Evolutionary conservation across 768 basidiomycete genomes (phyloP), one percentile per base, ranked within the genome.

Genomic region (Trametes cinnabarina): DNA sequence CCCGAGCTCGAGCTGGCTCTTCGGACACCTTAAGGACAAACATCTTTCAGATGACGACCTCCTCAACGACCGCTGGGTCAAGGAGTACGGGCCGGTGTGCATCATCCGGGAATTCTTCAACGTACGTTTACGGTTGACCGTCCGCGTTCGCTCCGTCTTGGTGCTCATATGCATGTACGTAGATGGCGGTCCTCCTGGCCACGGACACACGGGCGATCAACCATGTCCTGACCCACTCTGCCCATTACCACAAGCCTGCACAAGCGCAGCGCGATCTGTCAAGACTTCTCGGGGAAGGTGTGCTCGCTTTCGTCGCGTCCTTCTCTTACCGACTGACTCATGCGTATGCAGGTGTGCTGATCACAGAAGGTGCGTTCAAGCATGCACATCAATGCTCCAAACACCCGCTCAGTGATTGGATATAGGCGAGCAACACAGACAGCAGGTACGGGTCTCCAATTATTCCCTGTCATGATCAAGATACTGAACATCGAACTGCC

Each of bases 201-300:
- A 68, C 75, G 53, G 90, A 90, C 63, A 72, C 81, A 0, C 81
- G 82, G 26, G 88, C 86, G 0, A 35, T 91, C 34, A 78, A 79
- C 48, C 83, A 90, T 62, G 73, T 92, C 48, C 72, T 92, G 12
- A 76, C 78, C 58, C 82, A 87, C 54, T 72, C 72, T 23, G 70
- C 79, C 22, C 71, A 76, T 32, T 89, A 85, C 60, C 80, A 82
- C 58, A 90, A 89, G 63, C 77, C 86, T 0, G 72, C 73, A 8
- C 60, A 65, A 1, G 62, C 71, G 3, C 73, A 80, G 12, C 73
- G 69, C 35, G 66, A 55, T 32, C 65, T 86, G 6, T 57, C 68
- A 9, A 68, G 66, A 11, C 65, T 86, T 23, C 68, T 86, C 14
- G 77, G 75, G 0, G 60, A 68, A 64, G 77, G 76, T 69, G 20